Conservation (phyloP, 495 filamentous ascomycete species). For the Talaromyces ruber region DNA sequence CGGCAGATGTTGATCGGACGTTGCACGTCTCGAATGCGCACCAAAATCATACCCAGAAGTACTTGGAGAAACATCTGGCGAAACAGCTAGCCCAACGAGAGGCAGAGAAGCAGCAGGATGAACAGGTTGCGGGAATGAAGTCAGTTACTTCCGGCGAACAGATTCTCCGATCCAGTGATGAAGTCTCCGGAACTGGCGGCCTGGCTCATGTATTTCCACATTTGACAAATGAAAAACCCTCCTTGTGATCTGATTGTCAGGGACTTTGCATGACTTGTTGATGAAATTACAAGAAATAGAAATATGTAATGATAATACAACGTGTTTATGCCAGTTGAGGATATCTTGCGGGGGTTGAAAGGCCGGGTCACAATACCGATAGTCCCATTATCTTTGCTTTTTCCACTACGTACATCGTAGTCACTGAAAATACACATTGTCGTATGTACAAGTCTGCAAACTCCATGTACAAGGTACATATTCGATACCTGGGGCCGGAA, state of each 20-base stretch:
- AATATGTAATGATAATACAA: not conserved
- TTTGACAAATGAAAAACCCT: slow-evolving; percentile 16
- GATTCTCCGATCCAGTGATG: not conserved
- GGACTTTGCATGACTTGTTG: not conserved
- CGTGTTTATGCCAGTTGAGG: not conserved
- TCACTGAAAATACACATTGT: no score
- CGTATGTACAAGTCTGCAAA: no score
- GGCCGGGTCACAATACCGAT: not conserved
- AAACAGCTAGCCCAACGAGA: not conserved
- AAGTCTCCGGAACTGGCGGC: slow-evolving; percentile 7
- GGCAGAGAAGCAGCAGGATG: not conserved
- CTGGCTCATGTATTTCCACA: slow-evolving; percentile 39
- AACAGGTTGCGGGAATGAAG: not conserved
- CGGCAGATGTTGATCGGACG: slow-evolving; percentile 43
- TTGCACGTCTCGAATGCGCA: slow-evolving; percentile 40
- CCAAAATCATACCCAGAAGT: slow-evolving; percentile 27
- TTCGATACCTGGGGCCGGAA: not conserved
- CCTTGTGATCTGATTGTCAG: not conserved
- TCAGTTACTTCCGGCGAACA: not conserved
- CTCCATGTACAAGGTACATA: not conserved
- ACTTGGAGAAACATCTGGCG: slow-evolving; percentile 16
- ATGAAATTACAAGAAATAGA: not conserved
- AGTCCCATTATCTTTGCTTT: not conserved
- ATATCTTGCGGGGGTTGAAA: not conserved
- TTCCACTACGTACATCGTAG: not conserved